Base-by-base conservation (phyloP, 2,329 filamentous ascomycete genomes). In the Alternaria ventricosa region DNA sequence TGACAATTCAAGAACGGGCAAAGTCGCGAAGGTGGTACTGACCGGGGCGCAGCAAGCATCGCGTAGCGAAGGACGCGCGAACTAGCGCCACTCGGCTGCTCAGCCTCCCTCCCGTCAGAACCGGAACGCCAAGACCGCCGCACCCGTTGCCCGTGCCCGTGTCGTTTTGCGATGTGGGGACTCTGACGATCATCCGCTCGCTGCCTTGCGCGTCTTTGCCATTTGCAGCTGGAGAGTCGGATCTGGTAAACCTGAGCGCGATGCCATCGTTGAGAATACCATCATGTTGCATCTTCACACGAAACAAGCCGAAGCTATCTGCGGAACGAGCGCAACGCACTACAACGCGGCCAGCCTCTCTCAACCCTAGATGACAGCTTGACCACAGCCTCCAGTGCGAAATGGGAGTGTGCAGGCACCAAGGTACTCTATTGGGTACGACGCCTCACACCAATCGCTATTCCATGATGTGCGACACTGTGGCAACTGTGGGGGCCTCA, bases 231-330 rank as follows among this genome's bases (percentile, higher is more conserved):
- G 4, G 23, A 33, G 15, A 2, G 0, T 15, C 30, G 30, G 30
- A 2, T 36, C 13, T 36, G 7, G 1, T 36, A 0, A 0, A 8
- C 1, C 30, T 15, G 0, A 36, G 6, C 7, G 30, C 30, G 30
- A 36, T 33, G 5, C 28, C 4, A 4, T 2, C 20, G 20, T 22
- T 22, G 20, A 22, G 20, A 22, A 3, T 22, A 22, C 4, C 20
- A 4, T 3, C 20, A 22, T 22, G 20, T 4, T 22, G 20, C 20
- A 22, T 22, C 4, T 22, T 4, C 27, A 30, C 13, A 8, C 13
- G 30, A 0, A 15, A 36, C 30, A 1, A 36, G 13, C 3, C 6
- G 30, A 36, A 1, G 7, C 13, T 9, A 15, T 36, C 13, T 0
- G 2, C 30, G 3, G 3, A 0, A 36, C 30, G 3, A 0, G 30